A percentile compares a stretch with the other conserved stretches of the same genome.
Conservation (phyloP, 768 basidiomycete species). For the Suillus paluster region DNA sequence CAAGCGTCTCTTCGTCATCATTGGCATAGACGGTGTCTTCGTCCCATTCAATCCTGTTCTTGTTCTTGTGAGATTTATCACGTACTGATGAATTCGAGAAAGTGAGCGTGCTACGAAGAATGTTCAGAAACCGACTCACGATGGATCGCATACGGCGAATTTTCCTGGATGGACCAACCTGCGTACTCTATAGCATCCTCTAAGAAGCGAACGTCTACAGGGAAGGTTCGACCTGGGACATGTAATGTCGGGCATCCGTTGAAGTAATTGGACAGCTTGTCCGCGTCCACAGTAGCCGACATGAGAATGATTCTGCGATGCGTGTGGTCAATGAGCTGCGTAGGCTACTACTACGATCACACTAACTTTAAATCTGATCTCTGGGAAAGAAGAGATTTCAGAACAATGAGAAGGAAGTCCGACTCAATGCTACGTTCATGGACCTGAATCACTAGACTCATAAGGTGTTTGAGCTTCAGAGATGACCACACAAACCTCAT, state of each 20-base stretch:
- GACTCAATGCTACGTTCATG: slow-evolving; percentile 98
- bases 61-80: slow-evolving; percentile 67
- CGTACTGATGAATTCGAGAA: slow-evolving; percentile 44
- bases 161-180: slow-evolving; percentile 77
- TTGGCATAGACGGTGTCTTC: slow-evolving; percentile 67
- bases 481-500: slow-evolving; percentile 63
- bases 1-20: slow-evolving; percentile 59
- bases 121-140: slow-evolving; percentile 45
- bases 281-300: slow-evolving; percentile 94
- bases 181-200: slow-evolving; percentile 91
- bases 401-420: slow-evolving; percentile 93
- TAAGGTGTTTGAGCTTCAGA: not conserved
- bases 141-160: slow-evolving; percentile 79
- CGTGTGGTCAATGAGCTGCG: slow-evolving; percentile 9
- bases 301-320: slow-evolving; percentile 81
- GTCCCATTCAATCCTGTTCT: slow-evolving; percentile 73
- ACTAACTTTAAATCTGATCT: slow-evolving; percentile 84
- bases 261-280: slow-evolving; percentile 88
- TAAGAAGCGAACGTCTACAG: slow-evolving; percentile 82
- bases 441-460: slow-evolving; percentile 49
- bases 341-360: not conserved
- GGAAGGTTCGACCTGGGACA: slow-evolving; percentile 94
- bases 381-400: slow-evolving; percentile 79
- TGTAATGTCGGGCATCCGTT: slow-evolving; percentile 83
- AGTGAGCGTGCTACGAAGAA: not conserved